Conservation (phyloP, 164 flowering plant species). For the Kingdonia uniflora region DNA sequence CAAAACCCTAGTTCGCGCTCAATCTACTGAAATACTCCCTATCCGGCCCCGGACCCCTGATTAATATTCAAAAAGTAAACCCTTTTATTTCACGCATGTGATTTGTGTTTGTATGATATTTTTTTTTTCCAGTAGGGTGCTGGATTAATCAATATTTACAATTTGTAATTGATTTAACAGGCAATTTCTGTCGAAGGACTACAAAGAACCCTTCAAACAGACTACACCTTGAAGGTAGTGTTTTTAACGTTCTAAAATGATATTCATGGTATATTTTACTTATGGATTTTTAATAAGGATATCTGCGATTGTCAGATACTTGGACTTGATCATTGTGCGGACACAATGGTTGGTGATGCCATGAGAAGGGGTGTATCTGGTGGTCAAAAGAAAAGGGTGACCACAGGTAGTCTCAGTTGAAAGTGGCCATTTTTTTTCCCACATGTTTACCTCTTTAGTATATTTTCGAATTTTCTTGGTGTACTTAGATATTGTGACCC, state of each 20-base stretch:
- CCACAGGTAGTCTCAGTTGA: constrained; percentile 40
- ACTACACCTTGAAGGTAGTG: constrained; percentile 54
- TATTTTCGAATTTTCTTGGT: neutral
- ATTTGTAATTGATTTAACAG: constrained; percentile 19
- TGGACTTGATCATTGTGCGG: constrained; percentile 64
- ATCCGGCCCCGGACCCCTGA: too few species aligned
- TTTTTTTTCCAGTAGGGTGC: neutral
- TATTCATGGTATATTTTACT: neutral
- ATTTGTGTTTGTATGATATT: neutral
- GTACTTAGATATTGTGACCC: neutral
- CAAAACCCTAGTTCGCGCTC: too few species aligned
- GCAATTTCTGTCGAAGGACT: constrained; percentile 50
- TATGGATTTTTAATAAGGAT: neutral
- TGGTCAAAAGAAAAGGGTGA: constrained; percentile 63
- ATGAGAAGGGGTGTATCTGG: constrained; percentile 80
- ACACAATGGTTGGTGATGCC: constrained; percentile 55
- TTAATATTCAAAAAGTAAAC: too few species aligned
- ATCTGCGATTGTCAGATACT: constrained; percentile 35
- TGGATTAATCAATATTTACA: too few species aligned
- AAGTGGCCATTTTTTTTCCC: neutral
- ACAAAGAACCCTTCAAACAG: constrained; percentile 47
- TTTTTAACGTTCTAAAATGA: neutral
- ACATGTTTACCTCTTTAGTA: neutral
- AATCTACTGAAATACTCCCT: too few species aligned
- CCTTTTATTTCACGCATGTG: neutral